Evolutionary conservation across 177 flowering plant genomes (phyloP).

Genomic region (Vitis hybrid): DNA sequence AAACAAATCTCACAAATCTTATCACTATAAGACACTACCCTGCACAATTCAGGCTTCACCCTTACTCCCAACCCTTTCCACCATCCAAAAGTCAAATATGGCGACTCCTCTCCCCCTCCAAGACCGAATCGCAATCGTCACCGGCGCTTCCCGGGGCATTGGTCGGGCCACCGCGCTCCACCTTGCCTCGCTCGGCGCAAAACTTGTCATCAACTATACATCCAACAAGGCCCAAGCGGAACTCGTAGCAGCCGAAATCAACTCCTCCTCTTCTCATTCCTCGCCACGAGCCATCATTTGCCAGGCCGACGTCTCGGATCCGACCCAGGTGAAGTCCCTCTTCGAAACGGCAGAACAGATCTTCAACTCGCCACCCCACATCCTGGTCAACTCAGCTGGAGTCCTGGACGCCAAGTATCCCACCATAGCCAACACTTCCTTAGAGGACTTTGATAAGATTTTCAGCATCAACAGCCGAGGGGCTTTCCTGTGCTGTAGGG

Average conservation of each 20-base stretch:
- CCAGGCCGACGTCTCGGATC: slow-evolving; percentile 46
- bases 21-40: no score
- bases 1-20: no score
- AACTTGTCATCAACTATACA: slow-evolving; percentile 32
- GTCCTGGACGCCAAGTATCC: slow-evolving; percentile 37
- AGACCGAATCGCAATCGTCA: slow-evolving; percentile 42
- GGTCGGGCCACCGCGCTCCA: slow-evolving; percentile 40
- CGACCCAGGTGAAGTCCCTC: slow-evolving; percentile 38
- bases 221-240: slow-evolving; percentile 30
- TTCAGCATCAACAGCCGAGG: slow-evolving; percentile 43
- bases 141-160: slow-evolving; percentile 51
- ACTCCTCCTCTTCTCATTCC: slow-evolving; percentile 8
- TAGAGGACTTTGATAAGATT: slow-evolving; percentile 40
- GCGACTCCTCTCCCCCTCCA: slow-evolving; percentile 26
- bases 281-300: slow-evolving; percentile 31
- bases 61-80: no score
- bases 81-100: no score
- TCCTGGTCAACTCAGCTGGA: slow-evolving; percentile 53
- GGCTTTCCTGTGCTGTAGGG: slow-evolving; percentile 42
- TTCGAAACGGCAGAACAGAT: slow-evolving; percentile 37
- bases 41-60: no score
- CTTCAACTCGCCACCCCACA: slow-evolving; percentile 30
- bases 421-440: slow-evolving; percentile 27
- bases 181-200: slow-evolving; percentile 46
- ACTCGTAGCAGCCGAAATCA: slow-evolving; percentile 26